Percentiles rank a stretch among this genome's conserved stretches.
Evolutionary conservation across 192 early-diverging fungal species (phyloP).

Genomic region (Glomus cerebriforme): DNA sequence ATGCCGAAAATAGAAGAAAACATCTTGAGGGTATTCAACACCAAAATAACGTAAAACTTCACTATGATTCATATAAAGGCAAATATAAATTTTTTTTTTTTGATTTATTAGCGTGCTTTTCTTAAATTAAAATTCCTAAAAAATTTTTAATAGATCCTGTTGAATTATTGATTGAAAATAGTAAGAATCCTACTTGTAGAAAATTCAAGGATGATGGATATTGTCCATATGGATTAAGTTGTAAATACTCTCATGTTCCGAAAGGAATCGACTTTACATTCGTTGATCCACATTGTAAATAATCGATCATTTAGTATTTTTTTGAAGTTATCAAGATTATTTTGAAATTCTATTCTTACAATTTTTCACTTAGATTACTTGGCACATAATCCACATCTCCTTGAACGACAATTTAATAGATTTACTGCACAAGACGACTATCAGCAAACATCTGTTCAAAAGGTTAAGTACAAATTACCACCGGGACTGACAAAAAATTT

Average conservation of each 20-base stretch:
- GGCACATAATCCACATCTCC: slow-evolving; percentile 7
- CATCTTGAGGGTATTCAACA: slow-evolving; percentile 41
- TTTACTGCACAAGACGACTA: not conserved
- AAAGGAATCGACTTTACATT: slow-evolving; percentile 26
- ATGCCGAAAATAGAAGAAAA: slow-evolving; percentile 40
- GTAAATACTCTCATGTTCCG: slow-evolving; percentile 43
- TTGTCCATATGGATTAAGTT: slow-evolving; percentile 43
- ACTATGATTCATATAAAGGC: slow-evolving; percentile 47
- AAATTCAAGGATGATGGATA: slow-evolving; percentile 32
- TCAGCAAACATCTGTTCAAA: slow-evolving; percentile 5
- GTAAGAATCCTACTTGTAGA: slow-evolving; percentile 41
- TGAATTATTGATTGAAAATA: slow-evolving; percentile 39
- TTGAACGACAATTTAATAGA: not conserved
- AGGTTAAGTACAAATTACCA: slow-evolving; percentile 35
- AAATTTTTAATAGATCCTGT: slow-evolving; percentile 32
- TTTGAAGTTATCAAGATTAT: slow-evolving; percentile 28
- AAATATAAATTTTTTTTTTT: not conserved
- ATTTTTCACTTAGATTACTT: slow-evolving; percentile 20
- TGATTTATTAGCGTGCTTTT: not conserved
- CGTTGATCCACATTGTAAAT: slow-evolving; percentile 29
- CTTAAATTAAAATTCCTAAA: not conserved
- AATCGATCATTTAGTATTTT: slow-evolving; percentile 2
- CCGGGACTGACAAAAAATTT: slow-evolving; percentile 38
- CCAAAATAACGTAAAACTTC: slow-evolving; percentile 34
- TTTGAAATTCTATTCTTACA: not conserved